A percentile compares a stretch with the other conserved stretches of the same genome.
Evolutionary conservation across 148 eudicot genomes (phyloP).

Genomic region (Rhododendron ferrugineum): DNA sequence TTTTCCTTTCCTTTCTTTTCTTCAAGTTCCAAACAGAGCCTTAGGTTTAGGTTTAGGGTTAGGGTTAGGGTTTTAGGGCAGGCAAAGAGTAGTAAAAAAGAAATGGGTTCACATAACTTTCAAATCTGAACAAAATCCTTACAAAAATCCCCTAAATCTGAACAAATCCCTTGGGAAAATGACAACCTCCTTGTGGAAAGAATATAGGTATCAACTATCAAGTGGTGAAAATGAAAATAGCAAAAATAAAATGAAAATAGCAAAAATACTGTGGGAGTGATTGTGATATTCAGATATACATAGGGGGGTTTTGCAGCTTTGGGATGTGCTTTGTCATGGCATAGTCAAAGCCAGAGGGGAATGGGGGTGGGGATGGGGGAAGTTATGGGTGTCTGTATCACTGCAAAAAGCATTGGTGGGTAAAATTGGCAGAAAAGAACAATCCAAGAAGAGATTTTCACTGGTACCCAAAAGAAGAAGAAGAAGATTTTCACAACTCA

Average conservation of each 20-base stretch:
- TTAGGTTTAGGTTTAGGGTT: neutral
- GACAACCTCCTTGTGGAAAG: neutral
- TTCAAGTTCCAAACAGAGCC: too few species aligned
- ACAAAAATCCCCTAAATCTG: neutral
- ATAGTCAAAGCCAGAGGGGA: neutral
- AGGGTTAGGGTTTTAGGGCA: neutral
- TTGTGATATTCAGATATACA: neutral
- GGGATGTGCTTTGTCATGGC: neutral
- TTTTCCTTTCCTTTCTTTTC: too few species aligned
- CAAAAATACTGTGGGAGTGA: neutral
- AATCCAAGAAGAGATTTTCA: neutral
- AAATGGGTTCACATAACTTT: neutral
- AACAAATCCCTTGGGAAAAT: neutral
- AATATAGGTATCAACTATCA: neutral
- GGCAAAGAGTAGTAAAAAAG: neutral
- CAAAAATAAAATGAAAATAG: neutral
- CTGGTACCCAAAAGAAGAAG: too few species aligned
- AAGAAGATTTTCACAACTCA: neutral
- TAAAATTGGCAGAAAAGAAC: neutral
- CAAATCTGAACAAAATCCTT: neutral
- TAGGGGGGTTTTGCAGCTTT: neutral
- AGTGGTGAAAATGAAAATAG: neutral
- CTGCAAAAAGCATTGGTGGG: neutral
- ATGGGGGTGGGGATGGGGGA: neutral
- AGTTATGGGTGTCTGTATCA: conserved; percentile 4